Percentiles rank a stretch among this genome's conserved stretches.
Evolutionary conservation across 371 early-diverging fungal genomes (phyloP).

Genomic region (Apophysomyces elegans): DNA sequence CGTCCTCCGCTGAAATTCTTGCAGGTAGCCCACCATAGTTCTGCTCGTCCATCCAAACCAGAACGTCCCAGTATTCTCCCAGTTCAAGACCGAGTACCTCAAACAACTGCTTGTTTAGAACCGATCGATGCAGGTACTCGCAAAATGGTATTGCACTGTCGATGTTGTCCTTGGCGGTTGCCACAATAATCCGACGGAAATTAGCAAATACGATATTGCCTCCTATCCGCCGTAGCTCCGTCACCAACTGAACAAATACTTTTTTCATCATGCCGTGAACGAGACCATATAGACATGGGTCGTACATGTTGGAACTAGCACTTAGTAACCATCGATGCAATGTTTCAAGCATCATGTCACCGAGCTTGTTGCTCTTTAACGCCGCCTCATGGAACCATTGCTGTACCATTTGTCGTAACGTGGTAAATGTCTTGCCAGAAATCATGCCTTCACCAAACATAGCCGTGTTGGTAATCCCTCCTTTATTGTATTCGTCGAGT

Average conservation of each 20-base stretch:
- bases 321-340: constrained; percentile 90
- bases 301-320: constrained; percentile 76
- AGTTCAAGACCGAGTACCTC: constrained; percentile 69
- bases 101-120: constrained; percentile 76
- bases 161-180: constrained; percentile 77
- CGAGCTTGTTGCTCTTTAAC: constrained; percentile 63
- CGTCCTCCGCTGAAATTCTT: constrained; percentile 20
- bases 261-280: constrained; percentile 90
- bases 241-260: constrained; percentile 80
- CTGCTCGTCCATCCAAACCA: constrained; percentile 92
- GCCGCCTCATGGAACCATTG: constrained; percentile 69
- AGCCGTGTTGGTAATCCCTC: constrained; percentile 42
- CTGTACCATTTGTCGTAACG: constrained; percentile 79
- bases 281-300: constrained; percentile 79
- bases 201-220: constrained; percentile 80
- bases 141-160: constrained; percentile 75
- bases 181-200: constrained; percentile 79
- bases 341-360: constrained; percentile 78
- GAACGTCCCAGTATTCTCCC: constrained; percentile 74
- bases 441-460: constrained; percentile 65
- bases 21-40: constrained; percentile 83
- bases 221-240: constrained; percentile 81
- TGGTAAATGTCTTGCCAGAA: constrained; percentile 69
- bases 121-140: constrained; percentile 71
- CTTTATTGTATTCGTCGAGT: constrained; percentile 55